Conservation (phyloP, 169 alveolate species). For the Sarcocystis neurona region DNA sequence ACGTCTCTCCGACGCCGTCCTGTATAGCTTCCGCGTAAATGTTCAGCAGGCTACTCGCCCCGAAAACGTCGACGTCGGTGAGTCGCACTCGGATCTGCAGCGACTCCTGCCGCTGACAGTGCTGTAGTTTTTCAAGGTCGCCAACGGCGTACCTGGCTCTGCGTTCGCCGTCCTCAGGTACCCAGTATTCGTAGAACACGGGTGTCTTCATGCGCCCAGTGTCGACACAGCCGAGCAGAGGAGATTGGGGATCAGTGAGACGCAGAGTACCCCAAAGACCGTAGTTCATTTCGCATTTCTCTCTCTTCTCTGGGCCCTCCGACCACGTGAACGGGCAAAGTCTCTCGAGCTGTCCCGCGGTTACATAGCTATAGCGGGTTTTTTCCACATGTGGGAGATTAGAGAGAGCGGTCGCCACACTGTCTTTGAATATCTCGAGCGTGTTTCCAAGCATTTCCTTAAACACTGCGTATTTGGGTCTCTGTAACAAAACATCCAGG, state of each 20-base stretch:
- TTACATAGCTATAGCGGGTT: background rate
- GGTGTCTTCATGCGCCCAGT: slow-evolving; percentile 42
- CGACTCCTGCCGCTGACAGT: too few species aligned
- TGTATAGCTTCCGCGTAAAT: slow-evolving; percentile 7
- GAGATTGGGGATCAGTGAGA: slow-evolving; percentile 12
- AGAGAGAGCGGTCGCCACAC: slow-evolving; percentile 24
- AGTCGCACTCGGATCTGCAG: slow-evolving; percentile 26
- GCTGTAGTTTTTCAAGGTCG: slow-evolving; percentile 14
- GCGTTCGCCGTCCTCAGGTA: background rate
- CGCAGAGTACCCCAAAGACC: slow-evolving; percentile 57
- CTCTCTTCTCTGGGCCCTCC: background rate
- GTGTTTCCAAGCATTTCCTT: slow-evolving; percentile 12
- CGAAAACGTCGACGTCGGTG: too few species aligned
- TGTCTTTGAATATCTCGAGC: slow-evolving; percentile 10
- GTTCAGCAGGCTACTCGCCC: too few species aligned
- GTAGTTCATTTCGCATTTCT: slow-evolving; percentile 35
- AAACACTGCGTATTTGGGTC: slow-evolving; percentile 10
- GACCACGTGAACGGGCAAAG: background rate
- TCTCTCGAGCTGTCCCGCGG: background rate
- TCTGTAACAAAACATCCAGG: slow-evolving; percentile 10
- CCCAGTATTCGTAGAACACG: slow-evolving; percentile 40
- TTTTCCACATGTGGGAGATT: background rate
- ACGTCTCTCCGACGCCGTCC: background rate
- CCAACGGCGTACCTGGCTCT: slow-evolving; percentile 28
- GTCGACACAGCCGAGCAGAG: background rate